phyloP scores from a whole-genome alignment of 371 early-diverging fungal species.

The Caulochytrium protostelioides region DNA sequence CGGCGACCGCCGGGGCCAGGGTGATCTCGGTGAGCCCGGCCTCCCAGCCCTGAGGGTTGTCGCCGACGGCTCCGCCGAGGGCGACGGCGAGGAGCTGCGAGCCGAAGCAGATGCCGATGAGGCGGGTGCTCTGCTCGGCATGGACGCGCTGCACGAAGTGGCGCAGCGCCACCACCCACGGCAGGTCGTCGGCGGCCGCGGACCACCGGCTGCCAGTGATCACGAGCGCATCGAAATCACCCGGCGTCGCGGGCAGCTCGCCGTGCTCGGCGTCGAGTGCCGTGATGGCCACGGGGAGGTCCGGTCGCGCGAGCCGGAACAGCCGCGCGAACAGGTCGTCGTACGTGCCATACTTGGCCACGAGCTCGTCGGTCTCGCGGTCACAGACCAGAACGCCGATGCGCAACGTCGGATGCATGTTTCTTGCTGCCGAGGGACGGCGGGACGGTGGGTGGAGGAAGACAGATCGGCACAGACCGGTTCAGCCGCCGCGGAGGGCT shows the following conservation, averaged over 20 bases:
- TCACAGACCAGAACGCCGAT: too few relatives aligned
- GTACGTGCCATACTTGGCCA: too few relatives aligned
- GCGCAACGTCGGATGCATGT: too few relatives aligned
- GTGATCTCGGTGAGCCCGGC: constrained; percentile 14
- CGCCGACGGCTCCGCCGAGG: constrained; percentile 27
- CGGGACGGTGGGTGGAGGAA: too few relatives aligned
- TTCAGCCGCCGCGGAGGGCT: too few relatives aligned
- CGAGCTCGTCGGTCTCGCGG: too few relatives aligned
- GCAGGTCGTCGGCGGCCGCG: constrained; percentile 20
- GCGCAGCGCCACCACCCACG: constrained; percentile 35
- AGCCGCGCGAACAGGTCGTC: too few relatives aligned
- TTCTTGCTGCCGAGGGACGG: too few relatives aligned
- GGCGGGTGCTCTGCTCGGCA: constrained; percentile 1
- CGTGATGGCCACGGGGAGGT: neutral
- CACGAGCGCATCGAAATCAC: constrained; percentile 10
- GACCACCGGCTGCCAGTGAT: constrained; percentile 9
- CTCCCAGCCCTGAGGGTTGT: constrained; percentile 43
- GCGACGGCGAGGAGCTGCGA: constrained; percentile 49
- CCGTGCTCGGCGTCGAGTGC: neutral
- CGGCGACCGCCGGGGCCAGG: constrained; percentile 8
- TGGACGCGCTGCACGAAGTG: constrained; percentile 17
- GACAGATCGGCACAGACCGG: too few relatives aligned
- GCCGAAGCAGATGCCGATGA: constrained; percentile 49
- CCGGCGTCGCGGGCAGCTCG: neutral
- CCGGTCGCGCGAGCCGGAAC: too few relatives aligned